A percentile compares a stretch with the other conserved stretches of the same genome.
These are phyloP conservation scores for Mycena sanguinolenta DNA, from an alignment of 768 basidiomycete species.

Conservation along the genomic window DNA sequence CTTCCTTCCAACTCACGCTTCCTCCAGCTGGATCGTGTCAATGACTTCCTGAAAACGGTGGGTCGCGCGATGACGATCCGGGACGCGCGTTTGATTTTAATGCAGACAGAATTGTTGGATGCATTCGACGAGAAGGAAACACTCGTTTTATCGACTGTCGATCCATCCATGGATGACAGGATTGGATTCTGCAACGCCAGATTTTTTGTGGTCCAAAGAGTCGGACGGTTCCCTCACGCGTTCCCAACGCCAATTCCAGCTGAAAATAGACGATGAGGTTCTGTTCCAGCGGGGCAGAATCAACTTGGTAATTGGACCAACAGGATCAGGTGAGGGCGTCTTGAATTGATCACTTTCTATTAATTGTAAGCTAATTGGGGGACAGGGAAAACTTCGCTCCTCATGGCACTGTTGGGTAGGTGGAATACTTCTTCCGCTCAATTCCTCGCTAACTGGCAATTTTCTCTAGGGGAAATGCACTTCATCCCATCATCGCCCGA, in stretches of 20 bases:
- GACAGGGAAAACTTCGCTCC: constrained; percentile 72
- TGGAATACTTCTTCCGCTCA: constrained; percentile 58
- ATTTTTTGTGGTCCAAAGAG: constrained; percentile 68
- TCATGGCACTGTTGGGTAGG: constrained; percentile 71
- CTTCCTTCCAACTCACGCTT: not conserved
- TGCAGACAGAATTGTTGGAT: constrained; percentile 64
- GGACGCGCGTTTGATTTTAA: not conserved
- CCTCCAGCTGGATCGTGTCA: constrained; percentile 55
- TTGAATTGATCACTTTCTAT: constrained; percentile 46
- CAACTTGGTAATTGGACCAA: constrained; percentile 73
- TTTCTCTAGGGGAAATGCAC: constrained; percentile 68
- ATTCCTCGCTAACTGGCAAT: constrained; percentile 22
- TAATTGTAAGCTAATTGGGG: constrained; percentile 70
- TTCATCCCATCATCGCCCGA: constrained; percentile 64
- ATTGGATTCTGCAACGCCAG: constrained; percentile 68
- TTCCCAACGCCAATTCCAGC: constrained; percentile 59
- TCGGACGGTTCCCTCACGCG: constrained; percentile 46
- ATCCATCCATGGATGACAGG: constrained; percentile 37
- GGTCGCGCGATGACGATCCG: constrained; percentile 11
- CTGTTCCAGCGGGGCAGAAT: constrained; percentile 66
- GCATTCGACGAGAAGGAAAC: constrained; percentile 45
- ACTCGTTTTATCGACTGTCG: constrained; percentile 14
- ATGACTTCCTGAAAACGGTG: constrained; percentile 57
- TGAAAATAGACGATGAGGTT: constrained; percentile 65
- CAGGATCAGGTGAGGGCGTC: constrained; percentile 49